These are phyloP conservation scores for Fraxinus cuspidata DNA, from an alignment of 257 asterid genomes.

Conservation along the genomic window DNA sequence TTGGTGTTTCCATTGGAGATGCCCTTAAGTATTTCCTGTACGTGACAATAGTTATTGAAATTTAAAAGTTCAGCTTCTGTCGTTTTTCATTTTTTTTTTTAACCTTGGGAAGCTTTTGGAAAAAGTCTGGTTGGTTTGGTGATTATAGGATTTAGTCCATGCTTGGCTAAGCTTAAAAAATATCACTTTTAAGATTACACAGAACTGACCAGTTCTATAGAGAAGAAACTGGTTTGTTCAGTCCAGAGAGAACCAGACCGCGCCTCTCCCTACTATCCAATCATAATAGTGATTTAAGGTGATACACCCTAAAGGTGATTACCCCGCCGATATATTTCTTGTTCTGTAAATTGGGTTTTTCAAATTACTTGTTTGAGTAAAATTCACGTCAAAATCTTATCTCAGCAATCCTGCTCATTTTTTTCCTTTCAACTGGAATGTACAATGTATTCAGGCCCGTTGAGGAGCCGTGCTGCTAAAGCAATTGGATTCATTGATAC, in stretches of 20 bases:
- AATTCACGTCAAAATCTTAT: neutral
- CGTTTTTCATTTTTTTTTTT: neutral
- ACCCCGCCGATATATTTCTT: neutral
- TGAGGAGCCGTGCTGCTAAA: conserved; percentile 90
- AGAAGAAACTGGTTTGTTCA: neutral
- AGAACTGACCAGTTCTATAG: neutral
- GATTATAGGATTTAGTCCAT: neutral
- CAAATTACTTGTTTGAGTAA: neutral
- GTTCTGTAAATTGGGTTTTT: neutral
- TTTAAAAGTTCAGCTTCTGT: neutral
- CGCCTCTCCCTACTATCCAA: neutral
- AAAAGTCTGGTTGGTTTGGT: neutral
- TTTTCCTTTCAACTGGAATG: conserved; percentile 12
- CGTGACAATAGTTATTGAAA: neutral
- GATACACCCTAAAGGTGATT: neutral
- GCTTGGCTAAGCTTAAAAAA: neutral
- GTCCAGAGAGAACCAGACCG: neutral
- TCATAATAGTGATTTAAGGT: neutral
- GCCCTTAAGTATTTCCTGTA: neutral
- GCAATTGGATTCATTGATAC: conserved; percentile 89
- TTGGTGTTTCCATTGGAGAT: too few relatives aligned
- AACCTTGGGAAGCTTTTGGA: neutral
- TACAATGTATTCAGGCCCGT: conserved; percentile 51
- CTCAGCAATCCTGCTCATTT: neutral
- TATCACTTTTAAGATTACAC: neutral